These are phyloP conservation scores for Lichina pygmaea DNA, from an alignment of 495 filamentous ascomycete genomes.

Conservation along the genomic window DNA sequence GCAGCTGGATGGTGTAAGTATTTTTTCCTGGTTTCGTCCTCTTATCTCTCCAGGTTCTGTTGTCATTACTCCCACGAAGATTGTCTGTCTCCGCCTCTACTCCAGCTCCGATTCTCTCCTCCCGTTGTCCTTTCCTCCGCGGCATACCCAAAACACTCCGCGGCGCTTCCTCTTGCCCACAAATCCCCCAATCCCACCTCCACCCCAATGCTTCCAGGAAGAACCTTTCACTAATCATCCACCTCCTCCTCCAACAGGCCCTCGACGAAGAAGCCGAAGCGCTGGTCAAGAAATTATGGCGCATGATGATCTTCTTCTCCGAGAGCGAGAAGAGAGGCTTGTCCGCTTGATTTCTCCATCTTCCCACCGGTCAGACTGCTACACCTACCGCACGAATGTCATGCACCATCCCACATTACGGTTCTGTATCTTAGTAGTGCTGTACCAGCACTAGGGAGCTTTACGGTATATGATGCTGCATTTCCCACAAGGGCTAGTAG, in stretches of 20 bases:
- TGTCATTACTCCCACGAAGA: neutral
- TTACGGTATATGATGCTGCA: too few species aligned
- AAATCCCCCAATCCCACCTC: neutral
- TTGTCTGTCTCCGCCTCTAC: neutral
- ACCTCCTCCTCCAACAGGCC: slow-evolving; percentile 28
- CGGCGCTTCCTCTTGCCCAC: neutral
- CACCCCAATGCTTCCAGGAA: neutral
- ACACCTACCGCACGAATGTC: too few species aligned
- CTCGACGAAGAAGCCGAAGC: slow-evolving; percentile 87
- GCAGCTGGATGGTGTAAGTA: slow-evolving; percentile 53
- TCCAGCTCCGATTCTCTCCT: neutral
- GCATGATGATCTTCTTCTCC: slow-evolving; percentile 95
- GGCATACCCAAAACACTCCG: too few species aligned
- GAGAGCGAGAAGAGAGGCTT: slow-evolving; percentile 83
- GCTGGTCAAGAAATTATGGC: slow-evolving; percentile 88
- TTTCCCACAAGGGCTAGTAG: too few species aligned
- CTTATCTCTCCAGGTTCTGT: neutral
- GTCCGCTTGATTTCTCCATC: slow-evolving; percentile 22
- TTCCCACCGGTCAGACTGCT: too few species aligned
- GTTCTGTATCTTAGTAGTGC: too few species aligned
- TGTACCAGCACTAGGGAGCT: too few species aligned
- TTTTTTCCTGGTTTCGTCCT: slow-evolving; percentile 1
- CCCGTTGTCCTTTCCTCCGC: slow-evolving; percentile 3
- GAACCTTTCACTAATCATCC: neutral
- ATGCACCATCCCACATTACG: too few species aligned